These are phyloP conservation scores for Triticum turgidum DNA, from an alignment of 176 grass and related monocot genomes.

Conservation along the genomic window DNA sequence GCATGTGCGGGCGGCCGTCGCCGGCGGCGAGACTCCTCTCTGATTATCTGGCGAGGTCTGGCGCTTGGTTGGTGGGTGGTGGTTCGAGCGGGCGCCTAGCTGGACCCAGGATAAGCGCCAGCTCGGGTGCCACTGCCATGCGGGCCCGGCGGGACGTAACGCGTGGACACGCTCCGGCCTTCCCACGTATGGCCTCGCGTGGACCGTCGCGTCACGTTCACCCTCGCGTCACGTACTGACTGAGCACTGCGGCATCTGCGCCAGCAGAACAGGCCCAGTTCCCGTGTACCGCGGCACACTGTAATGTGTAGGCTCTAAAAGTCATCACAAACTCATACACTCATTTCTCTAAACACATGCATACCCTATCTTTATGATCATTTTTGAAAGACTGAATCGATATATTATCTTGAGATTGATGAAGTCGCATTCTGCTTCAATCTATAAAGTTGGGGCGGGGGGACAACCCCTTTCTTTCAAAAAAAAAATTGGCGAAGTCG, in stretches of 20 bases:
- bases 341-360: too few species aligned
- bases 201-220: background rate
- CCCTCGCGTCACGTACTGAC: background rate
- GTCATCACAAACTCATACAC: too few species aligned
- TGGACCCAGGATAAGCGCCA: constrained; percentile 15
- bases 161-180: background rate
- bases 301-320: too few species aligned
- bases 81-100: constrained; percentile 2
- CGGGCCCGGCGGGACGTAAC: background rate
- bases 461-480: too few species aligned
- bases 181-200: constrained; percentile 16
- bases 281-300: background rate
- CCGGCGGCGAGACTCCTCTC: background rate
- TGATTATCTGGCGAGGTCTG: background rate
- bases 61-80: constrained; percentile 1
- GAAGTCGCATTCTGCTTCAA: too few species aligned
- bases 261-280: background rate
- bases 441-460: too few species aligned
- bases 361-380: too few species aligned
- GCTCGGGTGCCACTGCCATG: background rate
- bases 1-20: constrained; percentile 23
- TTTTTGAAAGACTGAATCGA: too few species aligned
- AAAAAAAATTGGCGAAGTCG: too few species aligned
- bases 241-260: too few species aligned
- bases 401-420: too few species aligned